phyloP scores from a whole-genome alignment of 2,329 filamentous ascomycete genomes.

The Paecilomyces sp. region DNA sequence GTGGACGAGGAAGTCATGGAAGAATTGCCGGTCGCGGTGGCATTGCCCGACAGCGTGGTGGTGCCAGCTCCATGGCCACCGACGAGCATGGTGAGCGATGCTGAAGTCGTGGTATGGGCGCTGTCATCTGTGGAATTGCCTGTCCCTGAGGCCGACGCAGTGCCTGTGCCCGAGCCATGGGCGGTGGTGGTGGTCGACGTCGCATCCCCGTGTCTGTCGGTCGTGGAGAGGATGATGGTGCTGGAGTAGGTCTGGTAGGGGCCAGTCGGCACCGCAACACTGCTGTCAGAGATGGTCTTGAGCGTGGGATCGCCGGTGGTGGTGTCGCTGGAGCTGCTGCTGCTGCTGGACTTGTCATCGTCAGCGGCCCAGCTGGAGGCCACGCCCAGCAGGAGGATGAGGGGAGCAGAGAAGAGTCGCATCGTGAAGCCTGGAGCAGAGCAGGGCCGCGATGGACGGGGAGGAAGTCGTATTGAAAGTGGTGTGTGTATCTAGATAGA shows the following conservation, averaged over 20 bases:
- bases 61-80: constrained; percentile 22
- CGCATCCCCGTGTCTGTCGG: constrained; percentile 1
- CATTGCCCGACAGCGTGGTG: constrained; percentile 42
- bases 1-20: constrained; percentile 34
- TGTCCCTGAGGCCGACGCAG: constrained; percentile 6
- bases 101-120: constrained; percentile 22
- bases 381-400: not conserved
- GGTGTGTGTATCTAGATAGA: no score
- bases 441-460: not conserved
- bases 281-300: constrained; percentile 12
- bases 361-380: not conserved
- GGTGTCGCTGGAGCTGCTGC: not conserved
- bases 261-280: constrained; percentile 29
- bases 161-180: constrained; percentile 12
- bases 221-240: constrained; percentile 19
- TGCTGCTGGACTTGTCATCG: not conserved
- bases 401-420: not conserved
- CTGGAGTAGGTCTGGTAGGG: constrained; percentile 30
- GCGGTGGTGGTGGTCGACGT: constrained; percentile 18
- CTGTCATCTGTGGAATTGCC: constrained; percentile 19
- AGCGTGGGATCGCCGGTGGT: constrained; percentile 15
- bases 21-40: constrained; percentile 39
- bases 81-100: constrained; percentile 33
- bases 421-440: not conserved
- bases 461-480: not conserved